A percentile compares a stretch with the other conserved stretches of the same genome.
Conservation (phyloP, 2,329 filamentous ascomycete genomes). For the Cytospora piceicola region DNA sequence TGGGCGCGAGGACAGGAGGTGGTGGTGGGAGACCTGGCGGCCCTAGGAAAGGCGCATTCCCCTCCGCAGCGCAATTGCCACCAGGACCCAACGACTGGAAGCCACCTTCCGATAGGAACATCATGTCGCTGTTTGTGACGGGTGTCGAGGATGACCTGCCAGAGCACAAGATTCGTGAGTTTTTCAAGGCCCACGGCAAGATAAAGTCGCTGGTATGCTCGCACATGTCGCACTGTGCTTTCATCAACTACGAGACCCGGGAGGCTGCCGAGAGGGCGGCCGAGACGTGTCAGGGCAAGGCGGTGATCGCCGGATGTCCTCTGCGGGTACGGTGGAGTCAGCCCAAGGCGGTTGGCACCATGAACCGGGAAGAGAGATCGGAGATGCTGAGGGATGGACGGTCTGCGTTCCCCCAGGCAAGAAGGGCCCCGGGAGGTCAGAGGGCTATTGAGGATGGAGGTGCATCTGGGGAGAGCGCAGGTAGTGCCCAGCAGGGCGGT, state of each 20-base stretch:
- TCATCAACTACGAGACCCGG: constrained; percentile 89
- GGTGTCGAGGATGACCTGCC: constrained; percentile 96
- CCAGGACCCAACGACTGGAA: constrained; percentile 83
- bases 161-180: constrained; percentile 86
- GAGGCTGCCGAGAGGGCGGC: constrained; percentile 86
- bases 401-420: constrained; percentile 55
- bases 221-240: constrained; percentile 95
- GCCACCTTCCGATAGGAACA: constrained; percentile 80
- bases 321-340: constrained; percentile 90
- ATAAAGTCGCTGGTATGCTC: constrained; percentile 93
- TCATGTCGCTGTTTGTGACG: constrained; percentile 93
- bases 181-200: constrained; percentile 87
- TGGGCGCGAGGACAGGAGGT: constrained; percentile 51
- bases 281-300: constrained; percentile 80
- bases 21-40: constrained; percentile 45
- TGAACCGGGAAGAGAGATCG: constrained; percentile 84
- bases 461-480: constrained; percentile 34
- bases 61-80: constrained; percentile 72
- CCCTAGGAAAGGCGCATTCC: constrained; percentile 62
- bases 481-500: constrained; percentile 33
- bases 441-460: constrained; percentile 40
- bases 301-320: constrained; percentile 88
- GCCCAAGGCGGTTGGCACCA: constrained; percentile 86
- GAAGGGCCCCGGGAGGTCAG: constrained; percentile 42
- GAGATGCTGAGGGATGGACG: constrained; percentile 81